Base-by-base conservation (phyloP, 2,329 filamentous ascomycete genomes). In the Aurifilum marmelostoma region DNA sequence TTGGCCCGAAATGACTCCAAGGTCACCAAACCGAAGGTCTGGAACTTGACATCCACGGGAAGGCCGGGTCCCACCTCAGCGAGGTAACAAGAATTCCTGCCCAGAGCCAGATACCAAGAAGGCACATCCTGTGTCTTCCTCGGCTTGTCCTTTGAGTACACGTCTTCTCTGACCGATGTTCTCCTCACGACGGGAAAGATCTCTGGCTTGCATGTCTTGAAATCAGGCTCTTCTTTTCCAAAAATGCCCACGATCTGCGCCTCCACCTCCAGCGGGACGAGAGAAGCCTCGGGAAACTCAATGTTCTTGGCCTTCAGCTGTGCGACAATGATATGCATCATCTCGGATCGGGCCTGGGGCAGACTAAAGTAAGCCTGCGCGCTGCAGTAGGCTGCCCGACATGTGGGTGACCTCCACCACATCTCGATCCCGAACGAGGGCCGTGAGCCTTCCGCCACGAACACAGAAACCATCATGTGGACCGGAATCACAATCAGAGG, bases 181-280 rank as follows among this genome's bases (percentile, higher is more conserved):
- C 86, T 81, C 63, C 82, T 84, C 37, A 85, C 80, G 21, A 88
- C 83, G 1, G 86, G 85, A 69, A 86, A 88, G 24, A 87, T 84
- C 63, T 83, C 80, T 21, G 80, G 74, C 16, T 75, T 76, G 29
- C 74, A 75, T 54, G 78, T 74, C 27, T 75, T 72, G 64, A 77
- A 78, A 7, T 74, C 75, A 0, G 81, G 79, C 70, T 87, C 83
- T 56, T 83, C 80, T 6, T 76, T 75, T 41, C 81, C 79, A n/a
- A 87, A 79, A 32, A 84, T 80, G 62, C 80, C 79, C 61, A 80
- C 79, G 63, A 88, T 82, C 65, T 82, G 79, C 14, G 80, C 74
- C 71, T 81, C 81, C 29, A 88, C 77, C 71, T 87, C 84, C 39
- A 81, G 77, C 0, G 82, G 80, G n/a, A 83, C 78, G 29, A 80